These are phyloP conservation scores for Phytophthora vignae DNA, from an alignment of 352 stramenopile genomes.

Conservation along the genomic window DNA sequence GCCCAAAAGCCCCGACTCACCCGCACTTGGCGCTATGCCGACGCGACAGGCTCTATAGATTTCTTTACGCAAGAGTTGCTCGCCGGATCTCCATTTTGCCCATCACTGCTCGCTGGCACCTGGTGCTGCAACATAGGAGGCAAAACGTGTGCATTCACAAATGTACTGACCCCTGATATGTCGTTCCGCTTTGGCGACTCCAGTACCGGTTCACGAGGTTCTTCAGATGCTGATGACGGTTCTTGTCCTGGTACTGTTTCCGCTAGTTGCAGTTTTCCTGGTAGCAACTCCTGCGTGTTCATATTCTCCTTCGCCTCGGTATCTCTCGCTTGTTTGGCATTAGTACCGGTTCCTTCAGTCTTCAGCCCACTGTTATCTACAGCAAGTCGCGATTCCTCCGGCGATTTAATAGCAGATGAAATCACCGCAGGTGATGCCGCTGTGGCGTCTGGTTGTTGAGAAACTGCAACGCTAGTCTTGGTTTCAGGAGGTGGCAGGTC, in stretches of 20 bases:
- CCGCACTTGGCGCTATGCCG: constrained; percentile 33
- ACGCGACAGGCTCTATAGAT: constrained; percentile 42
- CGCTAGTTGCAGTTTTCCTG: neutral
- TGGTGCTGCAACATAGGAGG: constrained; percentile 31
- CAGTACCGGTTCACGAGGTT: neutral
- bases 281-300: neutral
- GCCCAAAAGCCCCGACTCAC: constrained; percentile 32
- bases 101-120: constrained; percentile 34
- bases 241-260: constrained; percentile 10
- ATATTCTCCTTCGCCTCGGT: constrained; percentile 13
- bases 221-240: neutral
- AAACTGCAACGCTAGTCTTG: constrained; percentile 12
- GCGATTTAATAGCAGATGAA: constrained; percentile 4
- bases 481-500: constrained; percentile 4
- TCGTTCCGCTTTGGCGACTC: constrained; percentile 12
- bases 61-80: constrained; percentile 45
- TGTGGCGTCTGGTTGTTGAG: constrained; percentile 4
- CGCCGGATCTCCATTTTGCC: constrained; percentile 32
- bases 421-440: constrained; percentile 5
- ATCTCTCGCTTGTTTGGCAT: constrained; percentile 9
- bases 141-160: constrained; percentile 32
- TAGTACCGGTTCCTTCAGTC: neutral
- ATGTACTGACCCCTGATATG: constrained; percentile 46
- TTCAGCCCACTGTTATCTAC: neutral
- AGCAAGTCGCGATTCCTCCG: neutral